These are phyloP conservation scores for Condylostoma magnum DNA, from an alignment of 169 alveolate species.

Conservation along the genomic window DNA sequence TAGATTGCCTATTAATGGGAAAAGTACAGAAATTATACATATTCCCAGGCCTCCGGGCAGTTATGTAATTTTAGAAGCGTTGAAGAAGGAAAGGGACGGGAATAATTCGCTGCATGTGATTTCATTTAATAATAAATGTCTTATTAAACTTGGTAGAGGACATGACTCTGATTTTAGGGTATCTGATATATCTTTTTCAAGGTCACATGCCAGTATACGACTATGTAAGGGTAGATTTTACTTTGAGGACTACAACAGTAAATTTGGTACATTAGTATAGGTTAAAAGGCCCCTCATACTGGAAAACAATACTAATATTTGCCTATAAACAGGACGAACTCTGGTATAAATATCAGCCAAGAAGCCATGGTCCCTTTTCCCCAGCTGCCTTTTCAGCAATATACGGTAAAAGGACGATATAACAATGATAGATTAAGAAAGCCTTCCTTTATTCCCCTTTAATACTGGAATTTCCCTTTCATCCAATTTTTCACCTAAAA, in stretches of 20 bases:
- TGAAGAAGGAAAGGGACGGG: conserved; percentile 27
- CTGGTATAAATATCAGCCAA: background rate
- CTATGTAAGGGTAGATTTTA: conserved; percentile 74
- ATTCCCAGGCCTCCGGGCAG: conserved; percentile 86
- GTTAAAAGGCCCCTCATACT: conserved; percentile 42
- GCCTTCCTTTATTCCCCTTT: background rate
- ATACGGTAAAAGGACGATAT: background rate
- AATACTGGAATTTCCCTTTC: conserved; percentile 31
- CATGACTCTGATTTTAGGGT: conserved; percentile 91
- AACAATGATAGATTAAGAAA: background rate
- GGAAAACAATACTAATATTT: conserved; percentile 6
- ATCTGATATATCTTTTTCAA: conserved; percentile 93
- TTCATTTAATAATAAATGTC: conserved; percentile 55
- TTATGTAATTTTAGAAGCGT: conserved; percentile 75
- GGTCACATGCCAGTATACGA: conserved; percentile 86
- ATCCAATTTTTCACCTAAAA: no score
- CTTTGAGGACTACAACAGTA: conserved; percentile 90
- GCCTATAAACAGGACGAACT: conserved; percentile 1
- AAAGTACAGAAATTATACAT: conserved; percentile 73
- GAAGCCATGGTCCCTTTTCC: conserved; percentile 15
- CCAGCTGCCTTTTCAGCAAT: background rate
- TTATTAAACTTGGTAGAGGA: conserved; percentile 90
- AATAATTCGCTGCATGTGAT: conserved; percentile 79
- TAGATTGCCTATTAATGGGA: conserved; percentile 54
- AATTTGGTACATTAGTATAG: conserved; percentile 93